Base-by-base conservation (phyloP, 495 filamentous ascomycete species). In the Trichodelitschia bisporula region DNA sequence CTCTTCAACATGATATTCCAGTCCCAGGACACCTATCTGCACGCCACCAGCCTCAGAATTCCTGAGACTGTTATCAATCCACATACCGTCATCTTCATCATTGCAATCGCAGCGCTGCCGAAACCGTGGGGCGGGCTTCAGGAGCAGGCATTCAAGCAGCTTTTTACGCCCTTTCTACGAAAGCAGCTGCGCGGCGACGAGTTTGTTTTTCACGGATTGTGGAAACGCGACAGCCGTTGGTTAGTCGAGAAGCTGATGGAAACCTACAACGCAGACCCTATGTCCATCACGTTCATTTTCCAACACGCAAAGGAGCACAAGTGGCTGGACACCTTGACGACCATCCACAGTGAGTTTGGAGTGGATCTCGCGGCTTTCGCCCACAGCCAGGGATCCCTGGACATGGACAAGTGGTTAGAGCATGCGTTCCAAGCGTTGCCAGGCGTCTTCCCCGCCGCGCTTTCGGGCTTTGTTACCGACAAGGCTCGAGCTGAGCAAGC, bases 301-400 rank as follows among this genome's bases (percentile, higher is more conserved):
- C 79, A 92, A 18, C 72, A 78, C 39, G 76, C 77, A 11, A 50
- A 68, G 24, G 66, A 69, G 37, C 70, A 79, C 36, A 59, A 62
- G 26, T 93, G 83, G 82, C 58, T 91, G 5, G 73, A 83, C 9
- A 69, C 77, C 37, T 57, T 91, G 8, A 62, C 78, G 19, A 62
- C 63, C 24, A 58, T 82, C 18, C 66, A 65, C 2, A 84, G 70
- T 38, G 73, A 69, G 0, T 76, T 97, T 42, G 75, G 77, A 8
- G 65, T 91, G 28, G 86, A 99, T 49, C 64, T 99, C 31, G 75
- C 78, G 9, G 74, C 82, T 18, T 59, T 80, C 18, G 82, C 79
- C n/a, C 80, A 92, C 50, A 69, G 69, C 9, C 57, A 24, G n/a
- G 29, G 29, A 19, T 8, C 68, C 10, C 68, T 90, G 31, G 74